Evolutionary conservation across 768 basidiomycete species (phyloP).

Genomic region (Psilocybe cubensis): DNA sequence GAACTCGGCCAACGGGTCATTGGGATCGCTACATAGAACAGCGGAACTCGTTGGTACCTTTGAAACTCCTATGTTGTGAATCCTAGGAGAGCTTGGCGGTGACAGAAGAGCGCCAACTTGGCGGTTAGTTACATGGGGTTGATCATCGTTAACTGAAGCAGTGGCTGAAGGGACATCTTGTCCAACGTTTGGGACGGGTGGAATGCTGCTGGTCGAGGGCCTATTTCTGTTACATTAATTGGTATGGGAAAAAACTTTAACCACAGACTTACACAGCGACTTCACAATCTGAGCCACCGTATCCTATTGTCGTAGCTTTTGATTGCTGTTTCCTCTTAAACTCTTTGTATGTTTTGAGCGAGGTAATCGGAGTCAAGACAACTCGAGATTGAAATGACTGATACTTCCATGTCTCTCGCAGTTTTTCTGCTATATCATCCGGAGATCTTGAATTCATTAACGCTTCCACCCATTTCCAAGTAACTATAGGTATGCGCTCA

Average conservation of each 20-base stretch:
- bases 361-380: not conserved
- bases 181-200: not conserved
- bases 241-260: not conserved
- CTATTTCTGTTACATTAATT: not conserved
- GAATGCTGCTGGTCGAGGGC: not conserved
- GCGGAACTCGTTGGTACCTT: not conserved
- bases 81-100: conserved; percentile 17
- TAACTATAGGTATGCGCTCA: conserved; percentile 63
- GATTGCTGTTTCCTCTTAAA: not conserved
- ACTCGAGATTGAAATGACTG: not conserved
- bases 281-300: too few species aligned
- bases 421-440: not conserved
- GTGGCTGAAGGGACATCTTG: not conserved
- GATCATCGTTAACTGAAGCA: not conserved
- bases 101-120: conserved; percentile 13
- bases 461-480: conserved; percentile 62
- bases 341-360: not conserved
- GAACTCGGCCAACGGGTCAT: conserved; percentile 69
- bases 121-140: not conserved
- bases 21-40: not conserved
- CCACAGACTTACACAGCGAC: not conserved
- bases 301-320: not conserved
- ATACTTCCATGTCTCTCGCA: not conserved
- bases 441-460: conserved; percentile 31
- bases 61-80: not conserved